Percentiles rank a stretch among this genome's conserved stretches.
phyloP scores from a whole-genome alignment of 495 filamentous ascomycete genomes.

The Tuber umbilicatum region DNA sequence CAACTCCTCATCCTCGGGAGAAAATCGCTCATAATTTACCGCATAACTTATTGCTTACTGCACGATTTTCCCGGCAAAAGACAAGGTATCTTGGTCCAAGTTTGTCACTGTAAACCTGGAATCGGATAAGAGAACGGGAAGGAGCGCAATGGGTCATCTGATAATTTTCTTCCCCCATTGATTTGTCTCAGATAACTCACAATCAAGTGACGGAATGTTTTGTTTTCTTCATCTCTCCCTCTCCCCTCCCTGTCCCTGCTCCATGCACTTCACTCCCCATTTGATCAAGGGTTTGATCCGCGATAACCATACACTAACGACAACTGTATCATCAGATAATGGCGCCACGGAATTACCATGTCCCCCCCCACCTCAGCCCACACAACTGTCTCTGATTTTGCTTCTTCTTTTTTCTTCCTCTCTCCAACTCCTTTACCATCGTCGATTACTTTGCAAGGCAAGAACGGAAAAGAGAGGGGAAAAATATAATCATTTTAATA shows the following conservation, averaged over 20 bases:
- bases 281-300: slow-evolving; percentile 19
- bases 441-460: not conserved
- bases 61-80: slow-evolving; percentile 3
- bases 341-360: not conserved
- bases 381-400: not conserved
- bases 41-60: too few species aligned
- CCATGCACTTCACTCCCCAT: slow-evolving; percentile 11
- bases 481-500: not conserved
- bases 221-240: slow-evolving; percentile 7
- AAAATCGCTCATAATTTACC: slow-evolving; percentile 27
- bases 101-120: not conserved
- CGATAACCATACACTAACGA: slow-evolving; percentile 39
- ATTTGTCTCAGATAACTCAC: slow-evolving; percentile 32
- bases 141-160: slow-evolving; percentile 23
- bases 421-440: not conserved
- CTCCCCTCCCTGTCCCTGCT: not conserved
- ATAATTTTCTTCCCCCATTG: slow-evolving; percentile 23
- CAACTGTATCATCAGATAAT: slow-evolving; percentile 38
- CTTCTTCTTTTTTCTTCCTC: too few species aligned
- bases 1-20: not conserved
- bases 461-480: not conserved
- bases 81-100: not conserved
- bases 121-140: not conserved
- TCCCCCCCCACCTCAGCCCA: not conserved
- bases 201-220: not conserved